Percentiles rank a stretch among this genome's conserved stretches.
Evolutionary conservation across 2,329 filamentous ascomycete genomes (phyloP).

Genomic region (Didymella keratinophila): DNA sequence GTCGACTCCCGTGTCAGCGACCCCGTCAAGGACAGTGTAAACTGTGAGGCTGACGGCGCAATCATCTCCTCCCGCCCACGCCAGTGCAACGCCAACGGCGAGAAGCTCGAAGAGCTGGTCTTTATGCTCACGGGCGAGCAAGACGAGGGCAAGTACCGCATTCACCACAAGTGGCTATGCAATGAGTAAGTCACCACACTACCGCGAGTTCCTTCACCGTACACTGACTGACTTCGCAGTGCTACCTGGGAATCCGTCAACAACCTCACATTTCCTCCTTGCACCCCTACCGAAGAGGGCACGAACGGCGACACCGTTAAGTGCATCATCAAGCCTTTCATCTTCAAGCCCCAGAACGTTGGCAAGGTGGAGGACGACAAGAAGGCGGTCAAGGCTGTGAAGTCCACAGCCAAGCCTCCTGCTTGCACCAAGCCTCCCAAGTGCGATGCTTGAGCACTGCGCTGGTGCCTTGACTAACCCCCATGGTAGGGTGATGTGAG

Average conservation of each 20-base stretch:
- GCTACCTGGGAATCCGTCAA: constrained; percentile 33
- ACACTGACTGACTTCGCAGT: constrained; percentile 13
- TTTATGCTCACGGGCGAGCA: constrained; percentile 34
- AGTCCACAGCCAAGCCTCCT: neutral
- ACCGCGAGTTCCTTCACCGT: neutral
- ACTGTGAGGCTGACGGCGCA: constrained; percentile 28
- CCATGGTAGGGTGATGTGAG: neutral
- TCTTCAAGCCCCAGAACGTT: constrained; percentile 34
- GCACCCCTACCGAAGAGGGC: constrained; percentile 15
- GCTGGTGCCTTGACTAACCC: neutral
- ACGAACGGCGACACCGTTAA: constrained; percentile 8
- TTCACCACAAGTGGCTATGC: constrained; percentile 42
- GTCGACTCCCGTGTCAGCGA: constrained; percentile 28
- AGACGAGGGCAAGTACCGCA: constrained; percentile 32
- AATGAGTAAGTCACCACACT: constrained; percentile 31
- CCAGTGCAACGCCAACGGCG: constrained; percentile 30
- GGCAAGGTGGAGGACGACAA: constrained; percentile 18
- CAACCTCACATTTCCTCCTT: constrained; percentile 22
- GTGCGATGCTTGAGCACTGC: neutral
- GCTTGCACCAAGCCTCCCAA: neutral
- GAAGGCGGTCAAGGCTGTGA: neutral
- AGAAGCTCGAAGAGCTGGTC: constrained; percentile 26
- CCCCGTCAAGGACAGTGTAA: constrained; percentile 23
- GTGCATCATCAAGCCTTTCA: constrained; percentile 21
- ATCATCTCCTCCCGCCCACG: constrained; percentile 29